Evolutionary conservation across 106 monocot genomes (phyloP).

Genomic region (Phalaenopsis equestris): DNA sequence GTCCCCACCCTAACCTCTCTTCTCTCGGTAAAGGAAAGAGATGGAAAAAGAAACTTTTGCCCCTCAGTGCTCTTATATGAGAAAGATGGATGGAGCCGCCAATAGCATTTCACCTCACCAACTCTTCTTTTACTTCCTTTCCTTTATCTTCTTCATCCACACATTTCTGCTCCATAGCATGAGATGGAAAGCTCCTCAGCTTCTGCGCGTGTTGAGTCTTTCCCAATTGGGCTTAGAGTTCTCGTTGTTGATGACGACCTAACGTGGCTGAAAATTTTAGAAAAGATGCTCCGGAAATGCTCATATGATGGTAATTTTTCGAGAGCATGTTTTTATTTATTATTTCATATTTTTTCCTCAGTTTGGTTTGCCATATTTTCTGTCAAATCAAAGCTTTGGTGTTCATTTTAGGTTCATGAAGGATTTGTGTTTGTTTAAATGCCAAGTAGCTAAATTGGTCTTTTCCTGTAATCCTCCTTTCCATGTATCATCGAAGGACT

Average conservation of each 20-base stretch:
- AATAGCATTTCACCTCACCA: not conserved
- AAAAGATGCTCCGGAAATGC: conserved; percentile 77
- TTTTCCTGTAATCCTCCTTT: too few relatives aligned
- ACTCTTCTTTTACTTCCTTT: conserved; percentile 2
- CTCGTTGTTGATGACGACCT: conserved; percentile 67
- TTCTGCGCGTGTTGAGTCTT: conserved; percentile 37
- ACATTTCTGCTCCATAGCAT: not conserved
- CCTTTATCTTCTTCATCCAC: not conserved
- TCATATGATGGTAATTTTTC: conserved; percentile 50
- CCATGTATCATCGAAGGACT: not conserved
- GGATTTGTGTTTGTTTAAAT: too few relatives aligned
- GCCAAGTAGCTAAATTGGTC: too few relatives aligned
- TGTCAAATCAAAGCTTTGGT: too few relatives aligned
- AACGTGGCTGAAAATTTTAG: conserved; percentile 69
- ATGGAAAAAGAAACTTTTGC: not conserved
- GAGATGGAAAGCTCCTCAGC: conserved; percentile 21
- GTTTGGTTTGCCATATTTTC: not conserved
- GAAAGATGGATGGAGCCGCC: not conserved
- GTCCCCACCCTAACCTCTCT: not conserved
- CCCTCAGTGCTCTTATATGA: not conserved
- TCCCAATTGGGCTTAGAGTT: conserved; percentile 54
- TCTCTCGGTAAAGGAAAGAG: not conserved
- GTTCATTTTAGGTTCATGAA: too few relatives aligned
- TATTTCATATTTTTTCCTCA: not conserved
- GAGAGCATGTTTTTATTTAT: not conserved